These are phyloP conservation scores for Dioszegia hungarica DNA, from an alignment of 768 basidiomycete genomes.

Conservation along the genomic window DNA sequence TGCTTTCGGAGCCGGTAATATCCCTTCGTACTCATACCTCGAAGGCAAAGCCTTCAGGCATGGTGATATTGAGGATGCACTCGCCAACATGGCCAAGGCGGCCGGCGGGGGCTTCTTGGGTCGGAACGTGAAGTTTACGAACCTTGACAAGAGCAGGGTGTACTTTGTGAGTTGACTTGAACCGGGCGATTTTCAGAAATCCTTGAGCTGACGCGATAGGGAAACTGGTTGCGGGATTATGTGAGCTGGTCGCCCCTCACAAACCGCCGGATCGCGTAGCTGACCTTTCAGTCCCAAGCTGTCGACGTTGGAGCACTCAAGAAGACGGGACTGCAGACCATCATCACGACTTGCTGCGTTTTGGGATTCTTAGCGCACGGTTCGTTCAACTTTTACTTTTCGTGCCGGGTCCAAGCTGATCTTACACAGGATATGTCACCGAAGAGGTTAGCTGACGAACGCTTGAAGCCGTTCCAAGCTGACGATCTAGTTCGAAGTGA, in stretches of 20 bases:
- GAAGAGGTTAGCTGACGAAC: constrained; percentile 48
- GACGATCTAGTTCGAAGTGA: constrained; percentile 73
- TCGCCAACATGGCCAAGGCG: constrained; percentile 50
- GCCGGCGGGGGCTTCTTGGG: constrained; percentile 60
- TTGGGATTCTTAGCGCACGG: constrained; percentile 71
- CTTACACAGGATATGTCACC: not conserved
- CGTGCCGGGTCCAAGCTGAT: not conserved
- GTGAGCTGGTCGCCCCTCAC: constrained; percentile 48
- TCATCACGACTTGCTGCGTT: constrained; percentile 81
- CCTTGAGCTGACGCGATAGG: constrained; percentile 40
- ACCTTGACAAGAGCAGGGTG: constrained; percentile 77
- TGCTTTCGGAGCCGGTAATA: constrained; percentile 56
- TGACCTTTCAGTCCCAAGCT: constrained; percentile 54
- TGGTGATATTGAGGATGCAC: constrained; percentile 73
- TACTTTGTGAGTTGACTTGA: constrained; percentile 37
- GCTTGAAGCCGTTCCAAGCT: constrained; percentile 34
- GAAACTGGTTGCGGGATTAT: constrained; percentile 86
- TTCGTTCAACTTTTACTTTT: not conserved
- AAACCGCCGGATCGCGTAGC: not conserved
- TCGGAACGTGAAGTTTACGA: constrained; percentile 66
- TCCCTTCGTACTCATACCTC: constrained; percentile 75
- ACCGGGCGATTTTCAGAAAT: too few relatives aligned
- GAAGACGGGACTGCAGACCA: constrained; percentile 67
- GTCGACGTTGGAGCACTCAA: constrained; percentile 69
- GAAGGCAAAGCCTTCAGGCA: constrained; percentile 81